Conservation (phyloP, 1,284 basidiomycete species). For the Sporisorium sorghi region DNA sequence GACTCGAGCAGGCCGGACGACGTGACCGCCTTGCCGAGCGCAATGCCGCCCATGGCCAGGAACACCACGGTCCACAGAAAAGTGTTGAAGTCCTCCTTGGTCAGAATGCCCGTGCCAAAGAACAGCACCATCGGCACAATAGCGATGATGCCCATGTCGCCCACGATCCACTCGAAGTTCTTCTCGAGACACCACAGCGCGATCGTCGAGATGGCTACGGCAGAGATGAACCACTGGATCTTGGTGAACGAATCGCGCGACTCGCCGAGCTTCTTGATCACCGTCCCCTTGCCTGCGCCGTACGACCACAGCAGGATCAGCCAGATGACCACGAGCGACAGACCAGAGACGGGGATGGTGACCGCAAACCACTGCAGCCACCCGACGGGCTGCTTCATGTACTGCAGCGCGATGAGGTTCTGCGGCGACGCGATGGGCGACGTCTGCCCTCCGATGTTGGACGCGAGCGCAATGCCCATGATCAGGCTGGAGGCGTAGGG, state of each 20-base stretch:
- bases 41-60: constrained; percentile 91
- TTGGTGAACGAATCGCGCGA: constrained; percentile 74
- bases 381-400: constrained; percentile 86
- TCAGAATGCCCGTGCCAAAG: constrained; percentile 92
- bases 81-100: constrained; percentile 77
- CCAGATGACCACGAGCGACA: constrained; percentile 92
- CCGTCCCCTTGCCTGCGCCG: constrained; percentile 77
- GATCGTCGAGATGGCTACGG: constrained; percentile 88
- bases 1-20: constrained; percentile 83
- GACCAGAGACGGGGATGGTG: constrained; percentile 85
- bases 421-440: constrained; percentile 94
- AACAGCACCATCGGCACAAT: constrained; percentile 92
- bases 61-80: constrained; percentile 69
- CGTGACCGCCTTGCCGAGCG: constrained; percentile 91
- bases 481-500: constrained; percentile 91
- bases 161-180: constrained; percentile 80
- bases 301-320: constrained; percentile 86
- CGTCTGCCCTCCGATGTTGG: constrained; percentile 97
- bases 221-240: constrained; percentile 90
- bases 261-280: constrained; percentile 64
- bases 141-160: constrained; percentile 96
- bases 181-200: constrained; percentile 90
- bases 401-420: constrained; percentile 90
- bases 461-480: constrained; percentile 93
- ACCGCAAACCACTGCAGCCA: constrained; percentile 97